Base-by-base conservation (phyloP, 2,329 filamentous ascomycete genomes). In the Penicillium sp. region DNA sequence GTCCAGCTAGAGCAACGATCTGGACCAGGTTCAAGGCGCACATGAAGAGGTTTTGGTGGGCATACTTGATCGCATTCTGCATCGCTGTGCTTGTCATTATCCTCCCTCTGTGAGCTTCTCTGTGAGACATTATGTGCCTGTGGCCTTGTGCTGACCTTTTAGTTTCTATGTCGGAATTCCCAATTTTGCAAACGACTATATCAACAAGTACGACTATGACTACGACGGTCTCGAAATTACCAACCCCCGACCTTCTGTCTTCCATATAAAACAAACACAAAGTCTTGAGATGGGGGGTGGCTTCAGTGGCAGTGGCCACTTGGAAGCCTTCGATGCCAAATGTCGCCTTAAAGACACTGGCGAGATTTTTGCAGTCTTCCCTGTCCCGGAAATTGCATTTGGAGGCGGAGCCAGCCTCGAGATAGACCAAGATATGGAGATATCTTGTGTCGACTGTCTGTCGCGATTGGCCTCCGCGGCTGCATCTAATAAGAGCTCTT, bases 21-120 rank as follows among this genome's bases (percentile, higher is more conserved):
- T 57, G 54, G 48, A 51, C 56, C 31, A 52, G 59, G 36, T 64
- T 56, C 38, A 58, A 55, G 40, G 5, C 44, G 11, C 60, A 64
- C 22, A 57, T 64, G 57, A 62, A 59, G 41, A 59, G 48, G 35
- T 58, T 60, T 56, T 64, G 62, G 60, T 64, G 61, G 61, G 34
- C 54, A 2, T 64, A 64, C 46, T 29, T 58, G 28, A 54, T 63
- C 25, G 53, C 40, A 12, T 38, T 63, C 4, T 52, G 54, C 34
- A 46, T 50, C 16, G 43, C 56, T n/a, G 50, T 63, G 8, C 35
- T 64, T 2, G 50, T 64, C 6, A 51, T 52, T 3, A 44, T 64
- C 13, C 53, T 64, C 4, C 62, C 62, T 2, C 40, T 64, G 59
- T 62, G 51, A 53, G 52, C 10, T 34, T 27, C 1, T 9, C 16